Evolutionary conservation across 225 moss, liverwort and hornwort species (phyloP).

Genomic region (Sphagnum tenellum): DNA sequence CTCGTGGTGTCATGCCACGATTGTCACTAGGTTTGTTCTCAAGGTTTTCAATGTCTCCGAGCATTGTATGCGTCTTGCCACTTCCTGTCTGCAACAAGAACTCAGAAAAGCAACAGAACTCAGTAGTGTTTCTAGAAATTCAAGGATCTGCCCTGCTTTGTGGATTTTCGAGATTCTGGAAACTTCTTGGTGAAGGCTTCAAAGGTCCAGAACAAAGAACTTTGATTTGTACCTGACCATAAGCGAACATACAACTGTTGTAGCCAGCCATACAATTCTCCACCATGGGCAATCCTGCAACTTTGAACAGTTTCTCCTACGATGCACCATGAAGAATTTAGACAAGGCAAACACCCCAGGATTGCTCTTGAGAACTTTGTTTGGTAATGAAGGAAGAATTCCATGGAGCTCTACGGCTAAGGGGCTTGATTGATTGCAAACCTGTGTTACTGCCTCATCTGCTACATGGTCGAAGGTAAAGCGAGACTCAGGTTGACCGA

Average conservation of each 20-base stretch:
- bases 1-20: constrained; percentile 60
- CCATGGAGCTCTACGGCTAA: neutral
- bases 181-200: neutral
- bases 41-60: constrained; percentile 51
- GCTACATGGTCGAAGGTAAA: constrained; percentile 65
- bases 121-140: neutral
- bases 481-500: constrained; percentile 47
- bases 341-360: neutral
- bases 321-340: neutral
- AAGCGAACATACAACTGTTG: constrained; percentile 62
- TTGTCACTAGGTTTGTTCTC: constrained; percentile 42
- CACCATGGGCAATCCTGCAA: constrained; percentile 51
- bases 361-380: neutral
- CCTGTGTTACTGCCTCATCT: constrained; percentile 42
- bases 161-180: neutral
- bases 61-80: constrained; percentile 64
- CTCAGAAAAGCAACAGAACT: neutral
- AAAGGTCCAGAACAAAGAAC: too few species aligned
- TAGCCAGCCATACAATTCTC: constrained; percentile 48
- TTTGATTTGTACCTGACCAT: constrained; percentile 25
- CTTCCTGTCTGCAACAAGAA: constrained; percentile 44
- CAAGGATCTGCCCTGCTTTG: neutral
- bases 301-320: constrained; percentile 45
- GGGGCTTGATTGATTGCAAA: constrained; percentile 3
- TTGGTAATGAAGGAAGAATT: neutral